These are phyloP conservation scores for Primulina eburnea DNA, from an alignment of 257 asterid genomes.

Conservation along the genomic window DNA sequence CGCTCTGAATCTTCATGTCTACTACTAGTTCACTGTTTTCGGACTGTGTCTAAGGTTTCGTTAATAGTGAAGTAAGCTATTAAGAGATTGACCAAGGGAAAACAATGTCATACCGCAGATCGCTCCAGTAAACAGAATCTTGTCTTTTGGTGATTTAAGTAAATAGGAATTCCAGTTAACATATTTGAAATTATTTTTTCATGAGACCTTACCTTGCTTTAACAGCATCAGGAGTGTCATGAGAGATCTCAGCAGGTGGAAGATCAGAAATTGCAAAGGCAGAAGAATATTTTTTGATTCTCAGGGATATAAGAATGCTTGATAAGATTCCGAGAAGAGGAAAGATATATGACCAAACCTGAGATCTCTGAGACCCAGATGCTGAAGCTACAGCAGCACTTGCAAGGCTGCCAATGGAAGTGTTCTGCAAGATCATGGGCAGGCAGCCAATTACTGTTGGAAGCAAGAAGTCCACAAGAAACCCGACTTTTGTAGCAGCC, in stretches of 20 bases:
- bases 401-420: slow-evolving; percentile 96
- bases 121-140: no score
- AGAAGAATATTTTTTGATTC: slow-evolving; percentile 75
- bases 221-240: background rate
- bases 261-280: slow-evolving; percentile 31
- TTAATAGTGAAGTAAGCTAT: no score
- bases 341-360: slow-evolving; percentile 64
- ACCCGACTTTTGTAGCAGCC: slow-evolving; percentile 79
- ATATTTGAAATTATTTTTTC: no score
- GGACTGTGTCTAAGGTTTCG: no score
- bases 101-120: no score
- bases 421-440: slow-evolving; percentile 95
- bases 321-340: slow-evolving; percentile 84
- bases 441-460: slow-evolving; percentile 89
- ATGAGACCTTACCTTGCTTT: no score
- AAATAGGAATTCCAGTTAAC: no score
- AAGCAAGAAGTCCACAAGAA: slow-evolving; percentile 73
- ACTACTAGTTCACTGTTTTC: no score
- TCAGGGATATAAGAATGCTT: slow-evolving; percentile 77
- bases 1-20: no score
- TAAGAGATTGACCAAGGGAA: no score
- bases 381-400: slow-evolving; percentile 84
- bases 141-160: no score
- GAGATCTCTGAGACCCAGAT: slow-evolving; percentile 51
- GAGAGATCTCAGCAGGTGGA: background rate